Base-by-base conservation (phyloP, 345 rosid species). In the Trapa incisa region DNA sequence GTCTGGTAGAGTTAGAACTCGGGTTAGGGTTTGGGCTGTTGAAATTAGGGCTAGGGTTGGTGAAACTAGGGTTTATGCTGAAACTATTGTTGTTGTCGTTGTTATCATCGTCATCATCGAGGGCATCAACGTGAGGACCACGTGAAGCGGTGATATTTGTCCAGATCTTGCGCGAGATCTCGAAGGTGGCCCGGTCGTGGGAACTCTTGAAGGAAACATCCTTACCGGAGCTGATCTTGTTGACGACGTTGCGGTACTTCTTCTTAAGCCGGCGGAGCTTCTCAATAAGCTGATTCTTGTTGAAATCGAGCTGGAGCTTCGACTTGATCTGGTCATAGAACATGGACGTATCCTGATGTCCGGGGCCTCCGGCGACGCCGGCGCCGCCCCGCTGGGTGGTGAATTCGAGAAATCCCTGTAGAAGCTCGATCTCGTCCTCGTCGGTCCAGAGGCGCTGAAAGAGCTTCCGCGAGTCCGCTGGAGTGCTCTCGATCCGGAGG, bases 371-470 rank as follows among this genome's bases (percentile, higher is more conserved):
- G 56, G 56, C 57, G 69, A 52, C 37, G 65, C 65, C 39, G 12
- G 37, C 70, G 45, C 70, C 81, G 54, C 82, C 85, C 0, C 86
- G 85, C 63, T 77, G 80, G 43, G 86, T 50, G 50, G 88, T 75
- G 84, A 91, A 94, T 11, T 91, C 91, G 45, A 87, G 85, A 56
- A 94, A 94, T 9, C 99, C 99, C 74, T 87, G 96, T 17, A 94
- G 84, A 48, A 94, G 91, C 86, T 81, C 92, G 89, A 94, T 94
- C 86, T 94, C 99, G 83, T 94, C 99, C 66, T 91, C 99, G 50
- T 94, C 99, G 0, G 99, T 94, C 99, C 99, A 94, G 37, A 94
- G 75, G 66, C 99, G 83, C 74, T 94, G 99, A 67, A 94, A 94
- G 43, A 91, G 79, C 14, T 89, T 83, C 37, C 97, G 69, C 5